Evolutionary conservation across 2,329 filamentous ascomycete genomes (phyloP), one percentile per base, ranked within the genome.

Genomic region (Scedosporium boydii): DNA sequence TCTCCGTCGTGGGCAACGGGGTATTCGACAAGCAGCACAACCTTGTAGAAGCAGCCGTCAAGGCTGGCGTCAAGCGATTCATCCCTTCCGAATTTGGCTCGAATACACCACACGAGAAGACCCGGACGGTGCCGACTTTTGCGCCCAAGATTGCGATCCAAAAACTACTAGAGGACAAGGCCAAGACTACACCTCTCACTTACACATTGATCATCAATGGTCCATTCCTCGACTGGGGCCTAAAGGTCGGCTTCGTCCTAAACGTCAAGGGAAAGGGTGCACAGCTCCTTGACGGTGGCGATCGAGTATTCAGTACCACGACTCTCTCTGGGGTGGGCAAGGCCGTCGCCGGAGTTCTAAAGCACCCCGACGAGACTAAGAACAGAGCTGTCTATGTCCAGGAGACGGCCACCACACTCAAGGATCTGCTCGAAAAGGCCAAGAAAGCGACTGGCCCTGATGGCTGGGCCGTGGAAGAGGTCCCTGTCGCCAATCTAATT

Each of bases 61-160:
- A 78, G 3, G 83, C 84, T 3, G 84, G 85, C 4, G 83, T 88
- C 0, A 77, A 84, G 68, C 79, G 84, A 12, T 85, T 87, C 73
- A 72, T 88, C 38, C 84, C 85, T 2, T 82, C 82, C 2, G 85
- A 88, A 64, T 88, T 80, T 58, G 77, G 76, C 41, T 67, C 69
- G 53, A 70, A 78, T 73, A 60, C 57, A 21, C 61, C 62, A 6
- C 75, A 75, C 21, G 71, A 71, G 6, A 69, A 77, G 60, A 66
- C 71, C 57, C 65, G 74, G 62, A 59, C 71, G 2, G 76, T 87
- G 1, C 79, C 83, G 1, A 68, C 85, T 1, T 86, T 84, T 63
- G 70, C 69, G 1, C 70, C 71, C 64, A 89, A 89, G 70, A 58
- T 79, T 23, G 68, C 73, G 9, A 64, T 76, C 2, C 69, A 74